phyloP scores from a whole-genome alignment of 2,329 filamentous ascomycete genomes.

The Fusarium falciforme region DNA sequence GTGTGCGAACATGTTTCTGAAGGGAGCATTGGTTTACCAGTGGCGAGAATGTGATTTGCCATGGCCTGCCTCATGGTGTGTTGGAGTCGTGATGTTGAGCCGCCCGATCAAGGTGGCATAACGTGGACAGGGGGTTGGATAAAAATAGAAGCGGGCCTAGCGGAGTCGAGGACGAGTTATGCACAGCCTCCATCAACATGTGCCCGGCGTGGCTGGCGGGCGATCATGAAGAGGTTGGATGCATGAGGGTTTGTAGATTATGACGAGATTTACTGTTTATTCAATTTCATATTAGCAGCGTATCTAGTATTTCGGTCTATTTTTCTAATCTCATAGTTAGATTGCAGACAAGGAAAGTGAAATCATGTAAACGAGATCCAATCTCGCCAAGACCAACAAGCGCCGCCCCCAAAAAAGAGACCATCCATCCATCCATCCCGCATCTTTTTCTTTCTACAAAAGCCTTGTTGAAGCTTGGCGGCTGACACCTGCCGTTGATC shows the following conservation, averaged over 20 bases:
- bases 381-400: slow-evolving; percentile 25
- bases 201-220: slow-evolving; percentile 8
- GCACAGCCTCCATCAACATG: slow-evolving; percentile 30
- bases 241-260: neutral
- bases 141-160: slow-evolving; percentile 32
- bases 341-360: slow-evolving; percentile 1
- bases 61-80: neutral
- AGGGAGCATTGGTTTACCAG: neutral
- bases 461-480: slow-evolving; percentile 3
- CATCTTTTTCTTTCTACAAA: neutral
- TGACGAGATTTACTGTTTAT: neutral
- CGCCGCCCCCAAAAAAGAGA: neutral
- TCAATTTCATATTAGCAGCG: neutral
- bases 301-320: neutral
- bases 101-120: slow-evolving; percentile 17
- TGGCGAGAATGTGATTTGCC: neutral
- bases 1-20: neutral
- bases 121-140: slow-evolving; percentile 7
- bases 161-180: neutral
- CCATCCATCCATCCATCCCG: neutral
- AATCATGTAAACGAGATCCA: slow-evolving; percentile 23
- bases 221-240: slow-evolving; percentile 20
- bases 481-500: neutral
- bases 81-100: slow-evolving; percentile 20
- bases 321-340: neutral